Base-by-base conservation (phyloP, 352 stramenopile genomes). In the Pythium insidiosum region DNA sequence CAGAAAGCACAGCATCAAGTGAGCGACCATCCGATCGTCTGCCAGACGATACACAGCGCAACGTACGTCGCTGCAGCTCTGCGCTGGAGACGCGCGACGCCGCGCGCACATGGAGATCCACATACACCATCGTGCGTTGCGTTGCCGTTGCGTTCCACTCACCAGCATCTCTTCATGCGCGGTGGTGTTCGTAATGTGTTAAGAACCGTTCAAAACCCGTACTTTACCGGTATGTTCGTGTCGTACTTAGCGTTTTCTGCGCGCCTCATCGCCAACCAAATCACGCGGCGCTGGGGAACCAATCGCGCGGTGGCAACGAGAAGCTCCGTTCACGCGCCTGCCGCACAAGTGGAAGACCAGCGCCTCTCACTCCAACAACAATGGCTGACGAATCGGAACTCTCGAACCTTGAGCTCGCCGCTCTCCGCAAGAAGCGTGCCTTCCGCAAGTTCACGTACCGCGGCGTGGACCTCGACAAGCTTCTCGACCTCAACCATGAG, bases 391-490 rank as follows among this genome's bases (percentile, higher is more conserved):
- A 69, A 66, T 49, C 54, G 31, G 72, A 88, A 51, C 54, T 84
- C 30, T 72, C 79, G 58, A 85, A 84, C 66, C 55, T 90, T 42
- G 77, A 90, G 58, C 60, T 98, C 69, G 90, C 94, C 61, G 95
- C 97, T 57, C 80, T 98, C 54, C 96, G 96, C 66, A 99, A 99
- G 91, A 99, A 99, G 86, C 94, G 97, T 64, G 94, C 95, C 57
- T 99, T 99, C 93, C 97, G 97, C 73, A 99, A 99, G 83, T 99
- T 99, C 72, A 98, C 94, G 61, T 99, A 97, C 91, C 92, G 96
- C 66, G 97, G 97, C 57, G 93, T 99, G 54, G 96, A 99, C 72
- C 80, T 99, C 22, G 97, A 99, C 68, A 97, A 98, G 78, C 85
- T 99, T 30, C 76, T 99, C 25, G 96, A 99, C 82, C 77, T 99